Percentiles rank a stretch among this genome's conserved stretches.
Conservation (phyloP, 768 basidiomycete genomes). For the Hypholoma sublateritium region DNA sequence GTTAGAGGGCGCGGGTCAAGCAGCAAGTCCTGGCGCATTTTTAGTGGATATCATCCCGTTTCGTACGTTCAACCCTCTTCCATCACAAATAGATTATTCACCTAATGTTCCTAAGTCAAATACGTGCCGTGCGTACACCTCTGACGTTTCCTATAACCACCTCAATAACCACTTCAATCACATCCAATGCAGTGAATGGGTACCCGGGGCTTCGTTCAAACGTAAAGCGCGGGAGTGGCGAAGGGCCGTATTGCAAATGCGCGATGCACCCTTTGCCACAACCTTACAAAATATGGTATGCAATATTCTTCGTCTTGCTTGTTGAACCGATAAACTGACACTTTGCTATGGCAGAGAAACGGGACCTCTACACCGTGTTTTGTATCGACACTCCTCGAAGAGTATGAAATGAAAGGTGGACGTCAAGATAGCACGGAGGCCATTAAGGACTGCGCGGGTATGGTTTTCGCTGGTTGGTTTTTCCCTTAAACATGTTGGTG, state of each 20-base stretch:
- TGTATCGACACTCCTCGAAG: conserved; percentile 18
- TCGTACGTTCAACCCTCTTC: conserved; percentile 27
- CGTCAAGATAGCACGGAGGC: conserved; percentile 17
- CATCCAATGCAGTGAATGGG: conserved; percentile 36
- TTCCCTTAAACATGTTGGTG: neutral
- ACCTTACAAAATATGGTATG: conserved; percentile 39
- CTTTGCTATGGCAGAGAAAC: conserved; percentile 22
- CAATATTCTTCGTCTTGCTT: neutral
- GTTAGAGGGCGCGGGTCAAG: conserved; percentile 48
- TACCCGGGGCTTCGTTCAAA: conserved; percentile 52
- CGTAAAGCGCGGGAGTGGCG: conserved; percentile 51
- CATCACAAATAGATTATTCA: conserved; percentile 22
- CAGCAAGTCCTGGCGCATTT: conserved; percentile 52
- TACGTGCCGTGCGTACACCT: conserved; percentile 39
- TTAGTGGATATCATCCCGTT: conserved; percentile 35
- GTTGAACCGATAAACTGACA: neutral
- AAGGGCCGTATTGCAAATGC: conserved; percentile 46
- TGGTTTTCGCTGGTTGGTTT: conserved; percentile 22
- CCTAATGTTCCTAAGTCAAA: conserved; percentile 38
- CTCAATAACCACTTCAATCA: too few species aligned
- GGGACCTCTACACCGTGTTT: conserved; percentile 36
- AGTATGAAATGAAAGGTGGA: conserved; percentile 12
- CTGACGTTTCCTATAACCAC: neutral
- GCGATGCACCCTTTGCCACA: conserved; percentile 39
- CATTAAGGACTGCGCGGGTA: conserved; percentile 19